Evolutionary conservation across 1,284 basidiomycete species (phyloP), one percentile per base, ranked within the genome.

Genomic region (Apiotrichum veenhuisii): DNA sequence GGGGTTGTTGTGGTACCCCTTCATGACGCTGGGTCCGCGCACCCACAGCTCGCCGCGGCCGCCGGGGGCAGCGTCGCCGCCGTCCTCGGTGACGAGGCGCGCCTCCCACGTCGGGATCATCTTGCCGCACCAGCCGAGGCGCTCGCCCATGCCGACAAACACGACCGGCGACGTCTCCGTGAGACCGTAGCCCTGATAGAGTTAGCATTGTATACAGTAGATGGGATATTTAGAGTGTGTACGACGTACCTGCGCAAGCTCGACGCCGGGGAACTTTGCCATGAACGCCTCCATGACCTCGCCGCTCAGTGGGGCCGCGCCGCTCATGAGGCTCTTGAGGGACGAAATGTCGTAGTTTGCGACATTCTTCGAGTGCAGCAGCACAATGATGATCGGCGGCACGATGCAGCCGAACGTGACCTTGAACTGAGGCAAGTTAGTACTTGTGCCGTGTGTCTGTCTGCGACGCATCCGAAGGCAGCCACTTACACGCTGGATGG

Each of bases 1-100:
- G 0, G 78, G 75, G 61, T 91, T 89, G 67, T 85, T 85, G 64
- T 79, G 75, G 66, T 82, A 83, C 10, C 80, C 80, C 83, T 88
- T 90, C 88, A 91, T 91, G 52, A 92, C 80, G 3, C 79, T 83
- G 0, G 87, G 86, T 0, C 90, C 89, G 50, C 84, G 80, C 8
- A 91, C 62, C 87, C 89, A 91, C 11, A 95, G 68, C 72, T 95
- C 91, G 5, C 92, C 91, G 0, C 82, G 75, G 58, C 84, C 77
- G 15, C 82, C 82, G 23, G 81, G 81, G 15, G 84, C 46, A 11
- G 70, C 67, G 48, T 77, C 76, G 14, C 63, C 62, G 15, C 70
- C 72, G 18, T 74, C 67, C 5, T 62, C 56, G 52, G 70, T 64
- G 5, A 95, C 85, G 17, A 97, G 73, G 9, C 89, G 82, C 0